Base-by-base conservation (phyloP, 2,329 filamentous ascomycete species). In the Cladosporium sp. region DNA sequence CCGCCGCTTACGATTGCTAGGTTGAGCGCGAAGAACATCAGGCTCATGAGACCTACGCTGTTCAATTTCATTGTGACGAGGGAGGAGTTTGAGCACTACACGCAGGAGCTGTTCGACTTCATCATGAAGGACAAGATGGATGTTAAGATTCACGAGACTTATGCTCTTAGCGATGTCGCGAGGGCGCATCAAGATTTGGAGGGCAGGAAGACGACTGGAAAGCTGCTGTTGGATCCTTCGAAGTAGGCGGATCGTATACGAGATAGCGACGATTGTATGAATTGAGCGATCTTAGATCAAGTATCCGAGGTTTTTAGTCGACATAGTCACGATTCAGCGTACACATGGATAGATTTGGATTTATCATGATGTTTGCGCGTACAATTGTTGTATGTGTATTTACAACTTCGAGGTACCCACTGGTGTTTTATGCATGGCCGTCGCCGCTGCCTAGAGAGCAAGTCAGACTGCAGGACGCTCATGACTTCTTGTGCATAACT, bases 121-220 rank as follows among this genome's bases (percentile, higher is more conserved):
- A 81, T 96, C 55, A 74, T 79, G 60, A 81, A 84, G 54, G 84
- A 86, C 56, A 86, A 89, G 68, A 71, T 96, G 49, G 84, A 90
- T 61, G 81, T 91, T 15, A 81, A 80, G 60, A 82, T 96, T 28
- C 89, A 96, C 70, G 83, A 91, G 61, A 77, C 86, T 0, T 96
- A 96, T 71, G 83, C 87, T 4, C 76, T 96, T 39, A 81, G 84
- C 66, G 86, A 96, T 44, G 84, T 88, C 34, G 83, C 79, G 35
- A 78, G 82, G 65, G 91, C 90, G 12, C 91, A 96, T 50, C 60
- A 81, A 70, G 90, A 96, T 71, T 80, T 97, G 44, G 89, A 95
- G 74, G 83, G 89, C 40, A 80, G 91, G 65, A 90, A 87, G 78
- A 94, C 90, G 1, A 90, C 85, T 10, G 92, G 92, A 17, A 96